These are phyloP conservation scores for Batrachochytrium dendrobatidis DNA, from an alignment of 371 early-diverging fungal genomes.

Conservation along the genomic window DNA sequence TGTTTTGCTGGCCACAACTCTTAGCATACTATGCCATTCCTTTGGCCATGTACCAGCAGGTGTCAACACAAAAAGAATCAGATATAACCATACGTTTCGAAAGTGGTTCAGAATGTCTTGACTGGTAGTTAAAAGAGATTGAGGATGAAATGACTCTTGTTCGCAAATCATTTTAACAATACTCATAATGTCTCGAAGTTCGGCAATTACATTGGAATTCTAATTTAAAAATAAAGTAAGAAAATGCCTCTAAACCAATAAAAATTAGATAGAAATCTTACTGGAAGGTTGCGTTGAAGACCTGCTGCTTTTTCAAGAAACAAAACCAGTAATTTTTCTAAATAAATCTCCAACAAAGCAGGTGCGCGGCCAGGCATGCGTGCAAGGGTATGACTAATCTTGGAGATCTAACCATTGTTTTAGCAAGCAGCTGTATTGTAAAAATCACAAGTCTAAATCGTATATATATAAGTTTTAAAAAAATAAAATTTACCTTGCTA, in stretches of 20 bases:
- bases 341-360: constrained; percentile 17
- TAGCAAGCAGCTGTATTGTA: background rate
- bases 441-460: constrained; percentile 3
- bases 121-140: background rate
- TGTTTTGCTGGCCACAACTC: constrained; percentile 72
- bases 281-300: background rate
- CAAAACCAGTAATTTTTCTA: constrained; percentile 11
- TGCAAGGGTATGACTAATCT: constrained; percentile 23
- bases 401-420: constrained; percentile 13
- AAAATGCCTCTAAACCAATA: too few relatives aligned
- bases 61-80: constrained; percentile 68
- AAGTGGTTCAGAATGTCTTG: constrained; percentile 61
- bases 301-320: constrained; percentile 17
- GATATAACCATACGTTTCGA: constrained; percentile 86
- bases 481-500: background rate
- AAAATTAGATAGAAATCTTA: background rate
- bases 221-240: constrained; percentile 3
- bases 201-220: constrained; percentile 14
- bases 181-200: constrained; percentile 22
- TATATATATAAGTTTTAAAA: constrained; percentile 4
- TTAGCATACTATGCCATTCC: constrained; percentile 60
- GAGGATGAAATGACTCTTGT: constrained; percentile 9
- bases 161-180: constrained; percentile 33
- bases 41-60: constrained; percentile 72
- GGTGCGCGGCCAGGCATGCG: constrained; percentile 18